Evolutionary conservation across 176 grass and related monocot genomes (phyloP).

Genomic region (Zea luxurians): DNA sequence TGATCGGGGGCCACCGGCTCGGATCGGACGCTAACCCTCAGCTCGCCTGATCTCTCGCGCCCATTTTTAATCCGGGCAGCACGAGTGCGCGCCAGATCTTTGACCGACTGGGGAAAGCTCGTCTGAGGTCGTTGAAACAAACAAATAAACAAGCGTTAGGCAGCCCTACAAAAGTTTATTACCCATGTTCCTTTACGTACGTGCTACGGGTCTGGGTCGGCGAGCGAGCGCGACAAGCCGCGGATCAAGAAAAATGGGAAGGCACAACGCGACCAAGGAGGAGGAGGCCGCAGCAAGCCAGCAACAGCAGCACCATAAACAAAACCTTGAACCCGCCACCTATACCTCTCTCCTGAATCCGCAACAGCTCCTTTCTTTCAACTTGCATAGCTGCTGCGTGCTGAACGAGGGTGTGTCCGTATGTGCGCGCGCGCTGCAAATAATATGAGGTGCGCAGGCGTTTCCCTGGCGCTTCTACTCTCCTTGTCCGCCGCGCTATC

Average conservation of each 20-base stretch:
- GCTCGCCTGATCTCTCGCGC: constrained; percentile 10
- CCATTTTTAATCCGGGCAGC: constrained; percentile 22
- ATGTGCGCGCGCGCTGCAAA: not conserved
- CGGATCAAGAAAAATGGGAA: constrained; percentile 44
- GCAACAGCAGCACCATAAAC: too few species aligned
- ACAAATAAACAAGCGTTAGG: not conserved
- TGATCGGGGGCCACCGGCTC: too few species aligned
- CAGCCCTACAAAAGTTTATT: constrained; percentile 26
- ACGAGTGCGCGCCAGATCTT: constrained; percentile 47
- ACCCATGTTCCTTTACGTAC: too few species aligned
- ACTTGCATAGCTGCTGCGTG: not conserved
- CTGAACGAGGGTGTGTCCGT: not conserved
- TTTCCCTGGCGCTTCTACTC: constrained; percentile 41
- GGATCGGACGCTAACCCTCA: not conserved
- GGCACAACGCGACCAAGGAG: not conserved
- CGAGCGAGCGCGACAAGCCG: constrained; percentile 25
- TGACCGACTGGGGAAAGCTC: constrained; percentile 8
- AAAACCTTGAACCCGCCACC: constrained; percentile 34
- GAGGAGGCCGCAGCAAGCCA: too few species aligned
- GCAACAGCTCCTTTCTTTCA: constrained; percentile 3
- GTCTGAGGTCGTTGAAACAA: not conserved
- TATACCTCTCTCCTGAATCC: constrained; percentile 45
- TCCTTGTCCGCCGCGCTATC: constrained; percentile 33
- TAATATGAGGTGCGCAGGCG: constrained; percentile 36
- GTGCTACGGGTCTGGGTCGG: not conserved